Conservation (phyloP, 1,284 basidiomycete genomes). For the Fomitopsis betulina region DNA sequence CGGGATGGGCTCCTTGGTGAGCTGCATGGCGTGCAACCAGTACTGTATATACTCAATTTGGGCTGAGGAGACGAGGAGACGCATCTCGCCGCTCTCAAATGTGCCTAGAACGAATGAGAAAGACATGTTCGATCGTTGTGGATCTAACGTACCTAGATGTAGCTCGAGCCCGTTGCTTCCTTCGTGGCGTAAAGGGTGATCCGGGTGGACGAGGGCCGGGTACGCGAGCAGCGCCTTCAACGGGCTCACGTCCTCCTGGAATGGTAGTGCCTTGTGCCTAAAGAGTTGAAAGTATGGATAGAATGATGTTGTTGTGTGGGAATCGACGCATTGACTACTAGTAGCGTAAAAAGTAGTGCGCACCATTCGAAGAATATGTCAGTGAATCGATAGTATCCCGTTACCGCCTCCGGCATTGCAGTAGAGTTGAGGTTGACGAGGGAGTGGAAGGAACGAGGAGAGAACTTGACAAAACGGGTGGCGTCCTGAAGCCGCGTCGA, state of each 20-base stretch:
- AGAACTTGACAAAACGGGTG: neutral
- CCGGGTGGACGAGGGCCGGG: conserved; percentile 58
- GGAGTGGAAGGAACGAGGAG: neutral
- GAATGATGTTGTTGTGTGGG: neutral
- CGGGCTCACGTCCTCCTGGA: conserved; percentile 50
- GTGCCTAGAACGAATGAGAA: conserved; percentile 37
- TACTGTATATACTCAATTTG: conserved; percentile 85
- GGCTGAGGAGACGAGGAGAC: conserved; percentile 73
- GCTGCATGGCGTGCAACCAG: conserved; percentile 71
- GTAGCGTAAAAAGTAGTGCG: neutral
- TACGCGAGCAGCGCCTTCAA: conserved; percentile 68
- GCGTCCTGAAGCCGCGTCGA: neutral
- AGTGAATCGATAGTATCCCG: conserved; percentile 75
- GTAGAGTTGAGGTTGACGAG: neutral
- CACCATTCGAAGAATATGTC: conserved; percentile 77
- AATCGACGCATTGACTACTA: neutral
- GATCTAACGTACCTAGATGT: conserved; percentile 52
- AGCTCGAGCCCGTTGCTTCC: conserved; percentile 63
- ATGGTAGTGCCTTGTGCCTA: conserved; percentile 42
- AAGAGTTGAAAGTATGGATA: neutral
- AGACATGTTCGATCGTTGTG: neutral
- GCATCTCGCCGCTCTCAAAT: conserved; percentile 59
- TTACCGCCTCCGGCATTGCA: conserved; percentile 34
- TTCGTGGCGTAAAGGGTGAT: conserved; percentile 67
- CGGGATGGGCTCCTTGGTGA: conserved; percentile 61